Conservation (phyloP, 257 asterid genomes). For the Penstemon newberryi region DNA sequence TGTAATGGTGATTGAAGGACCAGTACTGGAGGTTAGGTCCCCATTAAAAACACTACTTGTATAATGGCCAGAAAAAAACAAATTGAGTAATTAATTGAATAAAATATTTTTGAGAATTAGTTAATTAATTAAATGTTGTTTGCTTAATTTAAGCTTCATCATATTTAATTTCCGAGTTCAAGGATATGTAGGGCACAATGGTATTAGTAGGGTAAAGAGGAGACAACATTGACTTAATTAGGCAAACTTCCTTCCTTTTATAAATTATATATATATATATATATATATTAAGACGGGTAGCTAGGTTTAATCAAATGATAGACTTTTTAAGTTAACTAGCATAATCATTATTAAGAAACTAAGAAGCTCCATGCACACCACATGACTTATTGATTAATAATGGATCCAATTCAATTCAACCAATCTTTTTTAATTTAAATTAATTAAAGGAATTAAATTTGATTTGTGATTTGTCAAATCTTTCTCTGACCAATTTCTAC, state of each 20-base stretch:
- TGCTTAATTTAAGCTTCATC: constrained; percentile 19
- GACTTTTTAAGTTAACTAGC: background rate
- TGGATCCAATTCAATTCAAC: too few relatives aligned
- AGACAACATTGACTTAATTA: constrained; percentile 33
- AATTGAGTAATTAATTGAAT: constrained; percentile 5
- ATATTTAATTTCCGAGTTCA: constrained; percentile 19
- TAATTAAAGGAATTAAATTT: too few relatives aligned
- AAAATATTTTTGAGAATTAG: background rate
- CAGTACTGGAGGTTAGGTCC: constrained; percentile 27
- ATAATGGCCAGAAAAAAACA: constrained; percentile 4
- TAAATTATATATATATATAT: too few relatives aligned
- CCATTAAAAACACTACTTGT: constrained; percentile 12
- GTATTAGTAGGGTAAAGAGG: constrained; percentile 37
- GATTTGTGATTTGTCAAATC: too few relatives aligned
- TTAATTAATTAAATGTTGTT: background rate
- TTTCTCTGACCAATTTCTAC: too few relatives aligned
- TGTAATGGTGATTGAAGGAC: constrained; percentile 12
- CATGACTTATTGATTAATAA: background rate
- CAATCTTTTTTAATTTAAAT: too few relatives aligned
- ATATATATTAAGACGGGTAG: background rate
- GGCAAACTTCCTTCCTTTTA: constrained; percentile 1
- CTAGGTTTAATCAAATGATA: constrained; percentile 4
- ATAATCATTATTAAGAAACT: background rate
- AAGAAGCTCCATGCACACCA: background rate
- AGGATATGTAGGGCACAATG: constrained; percentile 36